These are phyloP conservation scores for Nicotiana undulata DNA, from an alignment of 257 asterid species.

Conservation along the genomic window DNA sequence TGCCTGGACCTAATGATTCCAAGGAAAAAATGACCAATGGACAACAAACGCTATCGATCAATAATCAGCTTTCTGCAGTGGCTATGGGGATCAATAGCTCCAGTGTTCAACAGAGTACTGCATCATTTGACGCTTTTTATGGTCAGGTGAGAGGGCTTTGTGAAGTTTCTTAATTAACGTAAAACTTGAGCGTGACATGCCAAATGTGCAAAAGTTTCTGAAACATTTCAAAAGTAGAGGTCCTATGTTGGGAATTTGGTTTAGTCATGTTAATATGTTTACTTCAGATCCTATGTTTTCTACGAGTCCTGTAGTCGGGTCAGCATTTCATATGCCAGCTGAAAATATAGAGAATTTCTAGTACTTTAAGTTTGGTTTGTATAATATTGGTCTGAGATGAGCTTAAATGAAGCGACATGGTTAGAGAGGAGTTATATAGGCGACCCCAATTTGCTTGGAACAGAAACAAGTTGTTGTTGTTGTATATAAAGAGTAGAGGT, in stretches of 20 bases:
- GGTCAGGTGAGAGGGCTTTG: conserved; percentile 24
- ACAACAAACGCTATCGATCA: conserved; percentile 4
- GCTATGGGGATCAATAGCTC: conserved; percentile 6
- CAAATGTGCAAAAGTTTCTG: not conserved
- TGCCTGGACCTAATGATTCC: conserved; percentile 10
- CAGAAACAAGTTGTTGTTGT: too few relatives aligned
- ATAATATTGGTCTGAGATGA: too few relatives aligned
- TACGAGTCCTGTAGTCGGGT: not conserved
- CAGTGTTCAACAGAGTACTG: conserved; percentile 19
- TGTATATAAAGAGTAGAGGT: not conserved
- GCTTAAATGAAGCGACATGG: too few relatives aligned
- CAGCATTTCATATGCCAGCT: not conserved
- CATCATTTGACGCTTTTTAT: conserved; percentile 18
- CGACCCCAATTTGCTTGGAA: too few relatives aligned
- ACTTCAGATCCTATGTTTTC: not conserved
- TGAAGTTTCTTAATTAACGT: not conserved
- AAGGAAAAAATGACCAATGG: not conserved
- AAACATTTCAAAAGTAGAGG: not conserved
- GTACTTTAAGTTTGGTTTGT: too few relatives aligned
- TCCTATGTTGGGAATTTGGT: too few relatives aligned
- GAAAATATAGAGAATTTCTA: not conserved
- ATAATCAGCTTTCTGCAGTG: conserved; percentile 11
- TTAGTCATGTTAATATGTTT: not conserved
- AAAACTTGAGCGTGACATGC: not conserved
- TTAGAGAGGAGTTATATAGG: too few relatives aligned